Evolutionary conservation across 192 early-diverging fungal species (phyloP).

Genomic region (Glomus cerebriforme): DNA sequence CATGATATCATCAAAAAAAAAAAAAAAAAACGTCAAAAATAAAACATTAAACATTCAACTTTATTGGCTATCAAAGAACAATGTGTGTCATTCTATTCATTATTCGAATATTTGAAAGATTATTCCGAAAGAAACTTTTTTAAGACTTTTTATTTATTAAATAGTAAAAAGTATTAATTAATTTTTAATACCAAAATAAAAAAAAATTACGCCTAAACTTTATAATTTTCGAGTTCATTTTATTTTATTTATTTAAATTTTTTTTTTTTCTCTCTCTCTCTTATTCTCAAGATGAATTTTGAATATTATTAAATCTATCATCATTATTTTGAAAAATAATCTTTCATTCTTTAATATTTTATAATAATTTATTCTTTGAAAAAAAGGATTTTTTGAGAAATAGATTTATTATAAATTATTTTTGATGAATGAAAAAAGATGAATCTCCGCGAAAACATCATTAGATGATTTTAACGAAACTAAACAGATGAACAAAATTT

Average conservation of each 20-base stretch:
- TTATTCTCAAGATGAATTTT: too few species aligned
- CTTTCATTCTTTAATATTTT: too few species aligned
- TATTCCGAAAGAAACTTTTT: neutral
- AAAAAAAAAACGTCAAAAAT: neutral
- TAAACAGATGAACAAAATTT: neutral
- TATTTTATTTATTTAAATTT: neutral
- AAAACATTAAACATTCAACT: neutral
- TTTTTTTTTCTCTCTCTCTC: neutral
- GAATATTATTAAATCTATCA: too few species aligned
- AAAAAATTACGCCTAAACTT: neutral
- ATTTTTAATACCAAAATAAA: neutral
- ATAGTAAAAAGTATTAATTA: neutral
- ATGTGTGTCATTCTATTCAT: neutral
- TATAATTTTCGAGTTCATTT: neutral
- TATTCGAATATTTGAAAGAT: neutral
- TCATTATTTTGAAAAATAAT: too few species aligned
- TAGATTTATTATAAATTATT: too few species aligned
- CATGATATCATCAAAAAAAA: too few species aligned
- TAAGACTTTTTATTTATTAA: too few species aligned
- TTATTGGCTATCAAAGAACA: neutral
- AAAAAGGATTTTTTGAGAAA: too few species aligned
- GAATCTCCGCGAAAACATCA: too few species aligned
- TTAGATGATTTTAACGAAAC: too few species aligned
- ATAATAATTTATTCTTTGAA: too few species aligned
- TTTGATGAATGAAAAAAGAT: too few species aligned